Percentiles rank a stretch among this genome's conserved stretches.
Evolutionary conservation across 1,284 basidiomycete species (phyloP).

Genomic region (Puccinia sorghi): DNA sequence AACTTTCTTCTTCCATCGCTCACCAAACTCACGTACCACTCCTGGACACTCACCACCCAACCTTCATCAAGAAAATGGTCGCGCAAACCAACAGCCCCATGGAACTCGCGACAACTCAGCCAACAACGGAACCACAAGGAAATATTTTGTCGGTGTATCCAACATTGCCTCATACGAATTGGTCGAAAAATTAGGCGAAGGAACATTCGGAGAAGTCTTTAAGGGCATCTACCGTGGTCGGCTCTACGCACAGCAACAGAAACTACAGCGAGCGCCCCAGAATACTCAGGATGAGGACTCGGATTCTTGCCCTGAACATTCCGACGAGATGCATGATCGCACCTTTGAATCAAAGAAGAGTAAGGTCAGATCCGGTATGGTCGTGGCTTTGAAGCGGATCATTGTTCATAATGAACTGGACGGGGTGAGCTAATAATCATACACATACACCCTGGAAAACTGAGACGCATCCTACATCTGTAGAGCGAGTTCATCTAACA

Average conservation of each 20-base stretch:
- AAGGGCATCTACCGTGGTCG: slow-evolving; percentile 53
- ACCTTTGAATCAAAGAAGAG: slow-evolving; percentile 35
- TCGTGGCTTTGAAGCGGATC: slow-evolving; percentile 89
- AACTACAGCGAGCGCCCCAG: neutral
- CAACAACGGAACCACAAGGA: slow-evolving; percentile 52
- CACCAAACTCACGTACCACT: neutral
- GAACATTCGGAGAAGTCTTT: slow-evolving; percentile 74
- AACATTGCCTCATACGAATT: slow-evolving; percentile 74
- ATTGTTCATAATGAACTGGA: slow-evolving; percentile 95
- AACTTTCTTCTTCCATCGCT: slow-evolving; percentile 32
- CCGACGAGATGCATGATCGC: slow-evolving; percentile 20
- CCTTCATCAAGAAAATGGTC: neutral
- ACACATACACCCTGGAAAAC: neutral
- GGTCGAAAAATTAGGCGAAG: slow-evolving; percentile 84
- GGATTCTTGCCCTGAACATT: slow-evolving; percentile 9
- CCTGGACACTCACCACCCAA: neutral
- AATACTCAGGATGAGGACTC: neutral
- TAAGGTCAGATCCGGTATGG: slow-evolving; percentile 59
- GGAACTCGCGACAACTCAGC: neutral
- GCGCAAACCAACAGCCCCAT: neutral
- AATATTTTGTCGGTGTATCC: slow-evolving; percentile 74
- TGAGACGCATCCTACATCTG: neutral
- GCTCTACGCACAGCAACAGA: slow-evolving; percentile 52
- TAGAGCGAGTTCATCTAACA: slow-evolving; percentile 54
- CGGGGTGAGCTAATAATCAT: slow-evolving; percentile 65